phyloP scores from a whole-genome alignment of 345 rosid genomes.

The Populus nigra region DNA sequence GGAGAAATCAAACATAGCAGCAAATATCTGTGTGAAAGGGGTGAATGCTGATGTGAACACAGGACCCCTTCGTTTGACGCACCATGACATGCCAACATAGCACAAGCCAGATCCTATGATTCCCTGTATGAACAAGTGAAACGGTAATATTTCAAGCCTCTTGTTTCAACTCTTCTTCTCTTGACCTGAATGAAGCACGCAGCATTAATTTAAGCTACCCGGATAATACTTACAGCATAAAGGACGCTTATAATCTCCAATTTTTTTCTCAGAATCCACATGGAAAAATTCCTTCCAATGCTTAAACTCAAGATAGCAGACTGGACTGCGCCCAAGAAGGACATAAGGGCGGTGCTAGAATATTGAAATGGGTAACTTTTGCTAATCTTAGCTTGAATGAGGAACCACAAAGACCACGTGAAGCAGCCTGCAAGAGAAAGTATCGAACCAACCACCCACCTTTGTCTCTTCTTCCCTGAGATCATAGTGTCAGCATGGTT shows the following conservation, averaged over 20 bases:
- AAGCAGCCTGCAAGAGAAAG: constrained; percentile 21
- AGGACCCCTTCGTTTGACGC: constrained; percentile 31
- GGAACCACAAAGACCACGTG: constrained; percentile 32
- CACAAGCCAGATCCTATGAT: constrained; percentile 28
- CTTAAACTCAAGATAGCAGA: constrained; percentile 6
- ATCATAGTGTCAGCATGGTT: not conserved
- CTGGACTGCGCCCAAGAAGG: constrained; percentile 24
- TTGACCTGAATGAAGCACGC: not conserved
- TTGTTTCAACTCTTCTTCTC: not conserved
- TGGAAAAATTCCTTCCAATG: constrained; percentile 5
- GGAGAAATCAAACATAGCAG: constrained; percentile 22
- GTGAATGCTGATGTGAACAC: constrained; percentile 31
- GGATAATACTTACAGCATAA: constrained; percentile 13
- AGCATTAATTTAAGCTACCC: not conserved
- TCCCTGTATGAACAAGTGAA: constrained; percentile 16
- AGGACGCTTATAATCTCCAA: constrained; percentile 14
- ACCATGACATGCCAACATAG: constrained; percentile 35
- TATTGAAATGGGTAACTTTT: constrained; percentile 23
- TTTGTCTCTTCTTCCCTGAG: constrained; percentile 2
- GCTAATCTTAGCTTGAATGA: constrained; percentile 21
- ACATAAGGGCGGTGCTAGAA: constrained; percentile 23
- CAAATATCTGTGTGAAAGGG: constrained; percentile 32
- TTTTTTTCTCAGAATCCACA: constrained; percentile 24
- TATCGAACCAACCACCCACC: constrained; percentile 22
- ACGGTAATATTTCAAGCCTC: not conserved